Evolutionary conservation across 1,139 yeast species (phyloP).

Genomic region (Zygosaccharomyces sapae): DNA sequence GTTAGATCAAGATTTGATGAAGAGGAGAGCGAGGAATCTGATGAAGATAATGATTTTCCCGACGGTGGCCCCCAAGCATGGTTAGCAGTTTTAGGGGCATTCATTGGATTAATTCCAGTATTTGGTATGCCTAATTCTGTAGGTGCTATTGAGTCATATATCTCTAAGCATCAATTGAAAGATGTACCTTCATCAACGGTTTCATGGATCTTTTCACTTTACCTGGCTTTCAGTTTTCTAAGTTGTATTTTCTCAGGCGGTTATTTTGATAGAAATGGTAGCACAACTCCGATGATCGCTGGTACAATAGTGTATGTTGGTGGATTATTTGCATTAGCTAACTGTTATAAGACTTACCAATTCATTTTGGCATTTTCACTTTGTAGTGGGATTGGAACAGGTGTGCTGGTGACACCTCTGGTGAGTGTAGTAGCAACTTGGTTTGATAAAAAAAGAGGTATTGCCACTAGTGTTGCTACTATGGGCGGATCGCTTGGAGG

Average conservation of each 20-base stretch:
- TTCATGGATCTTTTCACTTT: conserved; percentile 71
- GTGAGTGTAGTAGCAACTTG: conserved; percentile 58
- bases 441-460: conserved; percentile 50
- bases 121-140: conserved; percentile 65
- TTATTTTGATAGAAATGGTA: conserved; percentile 49
- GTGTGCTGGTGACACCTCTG: conserved; percentile 53
- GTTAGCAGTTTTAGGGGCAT: conserved; percentile 59
- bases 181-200: conserved; percentile 47
- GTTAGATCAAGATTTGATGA: neutral
- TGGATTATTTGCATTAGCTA: conserved; percentile 52
- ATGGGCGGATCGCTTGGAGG: conserved; percentile 67
- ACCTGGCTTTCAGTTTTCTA: conserved; percentile 53
- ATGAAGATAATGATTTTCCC: conserved; percentile 28
- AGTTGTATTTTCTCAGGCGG: conserved; percentile 59
- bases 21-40: conserved; percentile 8
- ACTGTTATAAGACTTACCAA: conserved; percentile 47
- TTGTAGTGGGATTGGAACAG: conserved; percentile 53
- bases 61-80: conserved; percentile 39
- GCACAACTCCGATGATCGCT: conserved; percentile 41
- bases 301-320: conserved; percentile 45
- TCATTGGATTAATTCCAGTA: conserved; percentile 56
- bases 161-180: conserved; percentile 52
- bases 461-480: conserved; percentile 55
- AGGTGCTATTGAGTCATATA: conserved; percentile 68
- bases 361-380: conserved; percentile 53